phyloP scores from a whole-genome alignment of 345 rosid species.

The Pugionium dolabratum region DNA sequence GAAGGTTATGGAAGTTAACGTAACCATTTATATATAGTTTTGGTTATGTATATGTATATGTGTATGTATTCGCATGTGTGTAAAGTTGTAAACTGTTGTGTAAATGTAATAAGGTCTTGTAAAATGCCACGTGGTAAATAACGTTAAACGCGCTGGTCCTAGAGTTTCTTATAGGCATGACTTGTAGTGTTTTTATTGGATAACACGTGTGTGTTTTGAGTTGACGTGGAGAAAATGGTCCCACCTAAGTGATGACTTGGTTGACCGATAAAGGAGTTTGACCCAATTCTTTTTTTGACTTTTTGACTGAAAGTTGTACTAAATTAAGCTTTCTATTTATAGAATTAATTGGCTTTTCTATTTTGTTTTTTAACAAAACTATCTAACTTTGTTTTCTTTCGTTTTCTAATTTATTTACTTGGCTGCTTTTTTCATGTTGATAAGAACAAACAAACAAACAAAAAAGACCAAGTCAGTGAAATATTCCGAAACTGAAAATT shows the following conservation, averaged over 20 bases:
- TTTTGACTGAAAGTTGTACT: constrained; percentile 34
- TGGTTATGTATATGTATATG: constrained; percentile 25
- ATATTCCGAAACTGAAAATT: constrained; percentile 19
- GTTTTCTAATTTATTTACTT: constrained; percentile 25
- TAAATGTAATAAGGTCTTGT: constrained; percentile 5
- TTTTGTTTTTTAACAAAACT: too few relatives aligned
- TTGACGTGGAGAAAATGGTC: constrained; percentile 40
- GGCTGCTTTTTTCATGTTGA: constrained; percentile 12
- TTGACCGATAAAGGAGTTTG: constrained; percentile 42
- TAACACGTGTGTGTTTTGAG: background rate
- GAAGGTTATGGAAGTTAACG: constrained; percentile 39
- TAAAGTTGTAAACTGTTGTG: background rate
- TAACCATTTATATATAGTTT: constrained; percentile 14
- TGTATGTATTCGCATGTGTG: constrained; percentile 13
- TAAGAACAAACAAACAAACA: background rate
- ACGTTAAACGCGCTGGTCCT: constrained; percentile 41
- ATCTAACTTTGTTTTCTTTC: background rate
- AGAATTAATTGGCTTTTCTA: constrained; percentile 19
- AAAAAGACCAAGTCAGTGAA: constrained; percentile 8
- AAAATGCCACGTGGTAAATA: constrained; percentile 36
- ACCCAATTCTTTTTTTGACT: constrained; percentile 39
- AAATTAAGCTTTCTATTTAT: constrained; percentile 37
- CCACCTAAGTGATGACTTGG: constrained; percentile 39
- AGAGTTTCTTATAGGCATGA: constrained; percentile 26
- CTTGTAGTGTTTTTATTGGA: constrained; percentile 6